A percentile compares a stretch with the other conserved stretches of the same genome.
Conservation (phyloP, 2,329 filamentous ascomycete genomes). For the Colletotrichum sp. region DNA sequence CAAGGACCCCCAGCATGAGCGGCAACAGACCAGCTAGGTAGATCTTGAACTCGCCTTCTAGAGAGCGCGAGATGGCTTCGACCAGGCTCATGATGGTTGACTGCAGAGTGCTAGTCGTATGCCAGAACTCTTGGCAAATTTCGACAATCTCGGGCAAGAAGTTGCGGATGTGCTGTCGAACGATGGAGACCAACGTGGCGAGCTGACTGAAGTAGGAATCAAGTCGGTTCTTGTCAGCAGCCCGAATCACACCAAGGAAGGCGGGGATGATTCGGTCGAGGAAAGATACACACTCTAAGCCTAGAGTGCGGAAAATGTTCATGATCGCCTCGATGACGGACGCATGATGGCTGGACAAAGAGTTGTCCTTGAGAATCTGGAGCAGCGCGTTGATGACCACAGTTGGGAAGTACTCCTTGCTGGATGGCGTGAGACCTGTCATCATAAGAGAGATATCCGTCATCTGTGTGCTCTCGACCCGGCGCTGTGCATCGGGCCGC, state of each 20-base stretch:
- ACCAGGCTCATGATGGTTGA: conserved; percentile 90
- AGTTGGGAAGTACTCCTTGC: conserved; percentile 97
- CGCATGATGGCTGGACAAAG: conserved; percentile 88
- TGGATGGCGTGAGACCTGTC: conserved; percentile 94
- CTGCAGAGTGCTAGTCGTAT: conserved; percentile 79
- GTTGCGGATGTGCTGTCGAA: conserved; percentile 93
- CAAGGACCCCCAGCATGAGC: conserved; percentile 91
- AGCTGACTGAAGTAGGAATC: conserved; percentile 99
- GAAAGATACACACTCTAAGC: conserved; percentile 94
- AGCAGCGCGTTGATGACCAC: conserved; percentile 96
- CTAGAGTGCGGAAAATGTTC: conserved; percentile 97
- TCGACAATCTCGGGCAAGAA: conserved; percentile 87
- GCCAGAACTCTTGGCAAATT: conserved; percentile 90
- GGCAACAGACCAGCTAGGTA: conserved; percentile 89
- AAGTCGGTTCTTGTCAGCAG: conserved; percentile 76
- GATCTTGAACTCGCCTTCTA: conserved; percentile 98
- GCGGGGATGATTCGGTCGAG: conserved; percentile 93
- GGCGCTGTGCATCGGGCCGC: conserved; percentile 79
- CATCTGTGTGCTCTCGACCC: conserved; percentile 67
- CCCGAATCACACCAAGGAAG: conserved; percentile 87
- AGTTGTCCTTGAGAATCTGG: conserved; percentile 89
- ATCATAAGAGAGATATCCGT: conserved; percentile 98
- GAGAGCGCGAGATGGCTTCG: conserved; percentile 89
- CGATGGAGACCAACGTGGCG: conserved; percentile 90
- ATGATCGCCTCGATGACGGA: conserved; percentile 97